Evolutionary conservation across 1,139 yeast genomes (phyloP).

Genomic region (Oligophagozyma castellii): DNA sequence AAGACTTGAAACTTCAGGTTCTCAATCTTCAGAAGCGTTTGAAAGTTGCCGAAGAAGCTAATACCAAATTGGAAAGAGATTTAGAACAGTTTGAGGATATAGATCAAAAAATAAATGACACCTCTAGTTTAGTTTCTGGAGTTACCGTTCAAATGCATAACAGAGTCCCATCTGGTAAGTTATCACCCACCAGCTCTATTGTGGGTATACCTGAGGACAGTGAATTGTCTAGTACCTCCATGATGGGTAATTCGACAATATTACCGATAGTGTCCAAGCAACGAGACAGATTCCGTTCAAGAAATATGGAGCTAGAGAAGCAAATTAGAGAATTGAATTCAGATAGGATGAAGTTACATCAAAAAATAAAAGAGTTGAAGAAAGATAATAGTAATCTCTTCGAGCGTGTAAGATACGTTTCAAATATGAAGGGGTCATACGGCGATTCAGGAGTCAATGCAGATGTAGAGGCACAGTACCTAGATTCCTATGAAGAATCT

Average conservation of each 20-base stretch:
- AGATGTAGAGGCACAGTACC: conserved; percentile 47
- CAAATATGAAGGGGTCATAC: conserved; percentile 23
- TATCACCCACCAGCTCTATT: conserved; percentile 38
- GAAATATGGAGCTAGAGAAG: conserved; percentile 73
- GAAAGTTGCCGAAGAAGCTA: conserved; percentile 32
- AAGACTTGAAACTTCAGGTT: conserved; percentile 12
- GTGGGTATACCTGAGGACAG: conserved; percentile 31
- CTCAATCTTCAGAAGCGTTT: conserved; percentile 18
- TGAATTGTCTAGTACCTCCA: conserved; percentile 8
- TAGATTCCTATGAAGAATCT: conserved; percentile 57
- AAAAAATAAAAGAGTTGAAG: conserved; percentile 52
- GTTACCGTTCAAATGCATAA: conserved; percentile 32
- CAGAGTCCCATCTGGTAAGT: conserved; percentile 26
- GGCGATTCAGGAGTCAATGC: conserved; percentile 10
- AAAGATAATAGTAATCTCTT: conserved; percentile 67
- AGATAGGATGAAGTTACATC: conserved; percentile 43
- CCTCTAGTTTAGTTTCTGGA: conserved; percentile 57
- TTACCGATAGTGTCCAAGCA: conserved; percentile 87
- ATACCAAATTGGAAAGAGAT: conserved; percentile 59
- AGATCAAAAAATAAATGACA: conserved; percentile 33
- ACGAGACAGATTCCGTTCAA: conserved; percentile 76
- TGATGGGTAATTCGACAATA: conserved; percentile 31
- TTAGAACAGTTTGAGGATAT: conserved; percentile 36
- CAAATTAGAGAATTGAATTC: conserved; percentile 50
- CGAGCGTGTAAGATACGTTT: conserved; percentile 67